A percentile compares a stretch with the other conserved stretches of the same genome.
Conservation (phyloP, 2,329 filamentous ascomycete species). For the Neoascochyta sp. region DNA sequence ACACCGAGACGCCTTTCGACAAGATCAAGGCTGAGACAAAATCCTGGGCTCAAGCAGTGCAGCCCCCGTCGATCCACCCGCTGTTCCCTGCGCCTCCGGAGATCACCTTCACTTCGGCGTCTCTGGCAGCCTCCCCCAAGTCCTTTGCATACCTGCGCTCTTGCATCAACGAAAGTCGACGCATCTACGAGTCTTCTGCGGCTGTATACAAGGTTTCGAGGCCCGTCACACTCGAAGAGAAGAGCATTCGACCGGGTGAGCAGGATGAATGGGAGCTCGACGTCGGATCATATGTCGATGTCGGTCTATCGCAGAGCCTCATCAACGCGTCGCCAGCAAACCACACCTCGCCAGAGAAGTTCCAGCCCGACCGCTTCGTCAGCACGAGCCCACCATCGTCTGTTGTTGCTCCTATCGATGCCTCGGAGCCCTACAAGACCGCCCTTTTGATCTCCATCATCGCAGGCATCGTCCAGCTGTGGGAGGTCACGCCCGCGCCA, state of each 20-base stretch:
- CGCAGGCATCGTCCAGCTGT: slow-evolving; percentile 34
- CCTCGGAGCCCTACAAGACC: slow-evolving; percentile 17
- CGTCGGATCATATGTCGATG: slow-evolving; percentile 24
- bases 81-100: slow-evolving; percentile 35
- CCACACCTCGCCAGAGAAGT: slow-evolving; percentile 19
- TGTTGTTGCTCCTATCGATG: slow-evolving; percentile 12
- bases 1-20: slow-evolving; percentile 14
- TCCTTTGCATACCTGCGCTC: slow-evolving; percentile 27
- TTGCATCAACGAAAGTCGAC: slow-evolving; percentile 30
- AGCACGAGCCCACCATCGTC: slow-evolving; percentile 12
- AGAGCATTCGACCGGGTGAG: slow-evolving; percentile 11
- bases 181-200: slow-evolving; percentile 27
- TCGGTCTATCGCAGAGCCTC: slow-evolving; percentile 29
- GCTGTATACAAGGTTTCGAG: slow-evolving; percentile 19
- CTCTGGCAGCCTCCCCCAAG: slow-evolving; percentile 7
- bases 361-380: slow-evolving; percentile 28
- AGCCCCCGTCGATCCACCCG: slow-evolving; percentile 37
- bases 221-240: slow-evolving; percentile 21
- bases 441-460: slow-evolving; percentile 28
- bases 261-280: slow-evolving; percentile 27
- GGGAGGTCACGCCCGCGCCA: slow-evolving; percentile 32
- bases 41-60: slow-evolving; percentile 27
- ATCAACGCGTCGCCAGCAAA: slow-evolving; percentile 29
- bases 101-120: slow-evolving; percentile 20
- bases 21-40: slow-evolving; percentile 29